Percentiles rank a stretch among this genome's conserved stretches.
Conservation (phyloP, 306 rosid genomes). For the Quercus ilex region DNA sequence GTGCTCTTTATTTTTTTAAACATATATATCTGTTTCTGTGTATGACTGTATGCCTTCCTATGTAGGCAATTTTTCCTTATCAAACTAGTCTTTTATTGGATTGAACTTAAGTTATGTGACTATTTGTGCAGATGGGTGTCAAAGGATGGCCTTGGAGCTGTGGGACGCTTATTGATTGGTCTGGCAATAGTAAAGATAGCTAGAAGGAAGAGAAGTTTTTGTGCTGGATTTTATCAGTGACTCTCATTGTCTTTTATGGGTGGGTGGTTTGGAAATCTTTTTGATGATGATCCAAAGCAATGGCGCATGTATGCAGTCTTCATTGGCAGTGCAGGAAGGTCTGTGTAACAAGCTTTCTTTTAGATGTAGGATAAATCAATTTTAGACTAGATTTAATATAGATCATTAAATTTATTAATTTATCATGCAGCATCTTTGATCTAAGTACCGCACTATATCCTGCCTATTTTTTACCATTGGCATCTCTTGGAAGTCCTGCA, state of each 20-base stretch:
- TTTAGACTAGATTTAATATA: slow-evolving; percentile 11
- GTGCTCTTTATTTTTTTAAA: not conserved
- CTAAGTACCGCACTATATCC: slow-evolving; percentile 84
- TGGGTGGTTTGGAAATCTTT: slow-evolving; percentile 85
- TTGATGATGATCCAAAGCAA: slow-evolving; percentile 96
- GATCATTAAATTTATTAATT: slow-evolving; percentile 11
- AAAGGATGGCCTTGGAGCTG: slow-evolving; percentile 98
- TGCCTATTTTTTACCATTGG: slow-evolving; percentile 81
- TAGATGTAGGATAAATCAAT: slow-evolving; percentile 19
- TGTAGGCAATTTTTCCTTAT: slow-evolving; percentile 12
- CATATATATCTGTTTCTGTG: not conserved
- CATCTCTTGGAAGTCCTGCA: slow-evolving; percentile 86
- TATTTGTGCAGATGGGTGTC: slow-evolving; percentile 84
- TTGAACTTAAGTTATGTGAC: slow-evolving; percentile 43
- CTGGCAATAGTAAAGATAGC: slow-evolving; percentile 39
- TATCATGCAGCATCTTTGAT: slow-evolving; percentile 82
- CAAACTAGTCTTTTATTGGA: slow-evolving; percentile 23
- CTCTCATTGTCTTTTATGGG: slow-evolving; percentile 53
- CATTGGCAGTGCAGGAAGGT: slow-evolving; percentile 99
- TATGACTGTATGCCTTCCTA: not conserved
- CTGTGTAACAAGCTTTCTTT: slow-evolving; percentile 22
- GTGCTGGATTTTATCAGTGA: slow-evolving; percentile 33
- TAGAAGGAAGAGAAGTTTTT: slow-evolving; percentile 28
- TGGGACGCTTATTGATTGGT: slow-evolving; percentile 94
- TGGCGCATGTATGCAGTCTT: slow-evolving; percentile 98